Conservation (phyloP, 495 filamentous ascomycete genomes). For the Aspergillus nidulans region DNA sequence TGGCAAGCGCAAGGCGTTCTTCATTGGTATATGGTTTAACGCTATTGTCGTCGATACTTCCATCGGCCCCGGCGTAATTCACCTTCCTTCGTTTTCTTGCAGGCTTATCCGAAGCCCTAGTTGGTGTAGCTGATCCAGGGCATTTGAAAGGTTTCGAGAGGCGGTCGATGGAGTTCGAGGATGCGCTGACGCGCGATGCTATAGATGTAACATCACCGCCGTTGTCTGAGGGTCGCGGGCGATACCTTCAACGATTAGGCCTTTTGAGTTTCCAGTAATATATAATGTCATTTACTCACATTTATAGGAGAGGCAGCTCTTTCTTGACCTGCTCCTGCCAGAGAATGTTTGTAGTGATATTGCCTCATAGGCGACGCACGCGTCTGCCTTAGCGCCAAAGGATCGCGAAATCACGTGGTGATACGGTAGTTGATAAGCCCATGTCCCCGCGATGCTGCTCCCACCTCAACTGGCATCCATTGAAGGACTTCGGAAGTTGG, state of each 20-base stretch:
- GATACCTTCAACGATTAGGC: slow-evolving; percentile 37
- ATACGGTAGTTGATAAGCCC: background rate
- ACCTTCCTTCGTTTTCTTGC: slow-evolving; percentile 83
- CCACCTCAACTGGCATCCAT: background rate
- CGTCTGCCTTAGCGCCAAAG: slow-evolving; percentile 36
- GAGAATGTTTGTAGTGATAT: background rate
- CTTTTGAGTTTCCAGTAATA: background rate
- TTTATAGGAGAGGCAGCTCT: background rate
- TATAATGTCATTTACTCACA: slow-evolving; percentile 12
- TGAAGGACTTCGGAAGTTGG: background rate
- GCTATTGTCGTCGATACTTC: slow-evolving; percentile 53
- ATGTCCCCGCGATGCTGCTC: background rate
- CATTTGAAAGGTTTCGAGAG: slow-evolving; percentile 90
- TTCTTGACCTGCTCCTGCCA: background rate
- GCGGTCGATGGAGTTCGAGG: slow-evolving; percentile 58
- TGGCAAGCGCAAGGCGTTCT: slow-evolving; percentile 79
- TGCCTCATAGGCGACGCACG: slow-evolving; percentile 15
- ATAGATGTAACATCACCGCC: slow-evolving; percentile 36
- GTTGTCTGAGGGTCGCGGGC: slow-evolving; percentile 28
- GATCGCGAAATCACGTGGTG: slow-evolving; percentile 34
- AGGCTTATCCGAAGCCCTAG: slow-evolving; percentile 73
- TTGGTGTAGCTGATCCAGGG: slow-evolving; percentile 71
- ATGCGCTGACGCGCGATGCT: slow-evolving; percentile 25
- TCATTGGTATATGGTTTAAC: slow-evolving; percentile 88
- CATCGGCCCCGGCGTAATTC: slow-evolving; percentile 82